Evolutionary conservation across 345 rosid genomes (phyloP), one percentile per base, ranked within the genome.

Genomic region (Xanthoceras sorbifolium): DNA sequence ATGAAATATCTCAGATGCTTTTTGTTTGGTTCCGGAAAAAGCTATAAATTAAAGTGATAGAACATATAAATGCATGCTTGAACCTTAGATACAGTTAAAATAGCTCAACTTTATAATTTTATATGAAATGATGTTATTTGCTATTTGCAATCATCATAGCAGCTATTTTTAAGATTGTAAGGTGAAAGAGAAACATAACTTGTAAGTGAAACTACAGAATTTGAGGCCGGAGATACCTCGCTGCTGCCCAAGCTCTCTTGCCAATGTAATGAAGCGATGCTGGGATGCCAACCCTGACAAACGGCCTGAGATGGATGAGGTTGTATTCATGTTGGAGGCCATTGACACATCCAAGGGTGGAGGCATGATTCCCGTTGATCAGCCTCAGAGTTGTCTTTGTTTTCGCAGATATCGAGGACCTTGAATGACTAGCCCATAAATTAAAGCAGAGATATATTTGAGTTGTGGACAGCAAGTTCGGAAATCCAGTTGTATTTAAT

Each of bases 181-280:
- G 28, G 46, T 46, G 46, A 34, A 71, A 60, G 59, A 36, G 52
- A 40, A 34, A 42, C 63, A 18, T 40, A 59, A 78, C 73, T 36
- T 71, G 44, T 62, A 15, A 12, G 26, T 73, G 52, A 32, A 76
- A 74, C 69, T 63, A 28, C 85, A 94, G 98, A 95, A 93, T 82
- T 80, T 96, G 82, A 92, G 99, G 83, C 98, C 98, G 36, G 98
- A 96, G 84, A 93, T 96, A 82, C 99, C 99, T 9, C 90, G 98
- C 25, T 96, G 98, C 79, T 96, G 99, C 79, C 99, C 98, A 10
- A 92, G 89, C 78, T 81, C 96, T 7, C 85, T 95, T 9, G 97
- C 92, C 3, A 90, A 89, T 79, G 98, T 95, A 70, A 95, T 95
- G 98, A 95, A 89, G 86, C 87, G 97, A 26, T 95, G 99, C 80